phyloP scores from a whole-genome alignment of 495 filamentous ascomycete genomes.

The Neurospora sublineolata region DNA sequence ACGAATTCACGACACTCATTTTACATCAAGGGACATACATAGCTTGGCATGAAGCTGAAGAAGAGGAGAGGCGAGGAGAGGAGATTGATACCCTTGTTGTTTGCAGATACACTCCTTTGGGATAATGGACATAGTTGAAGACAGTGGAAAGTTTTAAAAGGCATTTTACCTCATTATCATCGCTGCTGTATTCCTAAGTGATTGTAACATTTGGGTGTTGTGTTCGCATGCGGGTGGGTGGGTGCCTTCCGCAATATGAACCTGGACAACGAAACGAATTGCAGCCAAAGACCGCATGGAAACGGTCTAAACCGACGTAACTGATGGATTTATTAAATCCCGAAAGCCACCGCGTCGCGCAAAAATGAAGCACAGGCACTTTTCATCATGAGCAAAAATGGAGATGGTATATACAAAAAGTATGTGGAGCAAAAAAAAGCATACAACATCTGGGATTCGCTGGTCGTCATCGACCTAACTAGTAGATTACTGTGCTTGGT shows the following conservation, averaged over 20 bases:
- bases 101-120: background rate
- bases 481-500: no score
- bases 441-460: constrained; percentile 37
- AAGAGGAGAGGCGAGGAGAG: background rate
- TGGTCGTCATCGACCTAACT: no score
- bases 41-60: background rate
- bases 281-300: background rate
- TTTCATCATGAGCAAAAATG: background rate
- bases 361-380: background rate
- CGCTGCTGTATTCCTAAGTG: no score
- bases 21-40: background rate
- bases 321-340: rapidly evolving
- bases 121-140: background rate
- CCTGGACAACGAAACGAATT: background rate
- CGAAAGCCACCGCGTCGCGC: background rate
- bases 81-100: background rate
- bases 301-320: background rate
- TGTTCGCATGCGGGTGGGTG: background rate
- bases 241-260: background rate
- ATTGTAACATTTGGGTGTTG: background rate
- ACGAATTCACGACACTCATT: background rate
- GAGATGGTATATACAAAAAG: background rate
- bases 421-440: constrained; percentile 13
- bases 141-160: background rate
- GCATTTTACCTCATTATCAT: background rate